Evolutionary conservation across 2,329 filamentous ascomycete species (phyloP), one percentile per base, ranked within the genome.

Genomic region (Dothideomycetes sp.): DNA sequence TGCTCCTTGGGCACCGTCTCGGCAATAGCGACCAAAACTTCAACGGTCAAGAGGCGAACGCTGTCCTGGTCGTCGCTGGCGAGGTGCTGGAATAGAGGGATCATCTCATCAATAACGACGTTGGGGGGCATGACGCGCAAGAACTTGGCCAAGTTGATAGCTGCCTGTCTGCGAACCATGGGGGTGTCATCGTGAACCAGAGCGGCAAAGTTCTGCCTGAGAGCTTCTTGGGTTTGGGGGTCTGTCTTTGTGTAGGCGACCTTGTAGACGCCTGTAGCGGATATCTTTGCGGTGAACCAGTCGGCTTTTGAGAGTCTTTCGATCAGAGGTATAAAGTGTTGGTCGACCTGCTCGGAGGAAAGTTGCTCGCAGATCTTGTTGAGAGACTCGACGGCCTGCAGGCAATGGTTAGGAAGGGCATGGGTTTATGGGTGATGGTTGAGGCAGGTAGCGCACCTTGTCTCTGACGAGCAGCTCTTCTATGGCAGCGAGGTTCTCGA

Each of bases 211-310:
- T 95, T 86, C 64, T 89, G 82, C 58, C 91, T 78, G 45, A 98
- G 80, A 54, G 81, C 82, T 67, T 94, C 86, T 68, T 98, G 91
- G 51, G 88, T 78, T n/a, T 80, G 74, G 37, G 82, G 75, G 41
- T 86, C 82, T 45, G 91, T 86, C 71, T 93, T 94, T 56, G 80
- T 82, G 71, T 98, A 98, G 50, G 91, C 89, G 34, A 80, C 78
- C 61, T 84, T 91, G 70, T 89, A 98, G 48, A 98, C 82, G 48
- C 91, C 91, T 50, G 89, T 94, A 48, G 89, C 91, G 22, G 91
- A 98, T 50, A 98, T 91, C 70, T 96, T 98, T 50, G 91, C 96
- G 44, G 91, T 98, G 66, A 98, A 98, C 91, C 91, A 98, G 68
- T 98, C 91, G 66, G 91, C 91, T 75, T 96, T 98, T 51, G 91